Base-by-base conservation (phyloP, 2,329 filamentous ascomycete genomes). In the Aspergillus novofumigatus region DNA sequence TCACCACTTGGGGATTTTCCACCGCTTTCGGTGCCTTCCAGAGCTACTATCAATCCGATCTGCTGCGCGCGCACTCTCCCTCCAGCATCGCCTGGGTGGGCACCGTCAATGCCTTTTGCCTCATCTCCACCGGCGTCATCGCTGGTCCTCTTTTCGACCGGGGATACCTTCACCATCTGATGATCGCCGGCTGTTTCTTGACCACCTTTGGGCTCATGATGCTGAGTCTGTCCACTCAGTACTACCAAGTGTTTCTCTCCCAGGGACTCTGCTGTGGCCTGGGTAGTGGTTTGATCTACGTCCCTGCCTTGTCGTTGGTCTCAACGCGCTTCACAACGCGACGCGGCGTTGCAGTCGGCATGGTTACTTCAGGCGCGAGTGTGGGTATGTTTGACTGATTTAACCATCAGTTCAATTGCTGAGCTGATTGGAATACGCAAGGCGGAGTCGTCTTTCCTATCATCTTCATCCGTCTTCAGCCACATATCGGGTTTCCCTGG, bases 231-330 rank as follows among this genome's bases (percentile, higher is more conserved):
- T 75, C 72, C 55, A 64, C 59, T 0, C 54, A 71, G 50, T 77
- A 78, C 62, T 80, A 75, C 72, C 77, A 81, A 55, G 59, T 79
- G 1, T 69, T 80, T 35, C 68, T 80, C 6, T 72, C 75, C 0
- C 77, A 80, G 59, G 78, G 74, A 4, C 54, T 80, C n/a, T 73
- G 72, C 54, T 69, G 77, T 38, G 77, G 78, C 2, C 50, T 79
- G 5, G 85, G 83, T 1, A 80, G 80, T 56, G 84, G 84, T 4
- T 81, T 77, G 58, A 69, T 86, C 14, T 87, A 85, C 70, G 81
- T 82, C 56, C 81, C 86, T 0, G 74, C 78, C 54, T 75, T 88
- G 26, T 80, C 85, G 0, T 79, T 85, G 0, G 74, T 87, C 2
- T 80, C 83, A 9, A 84, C 84, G 2, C 87, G 86, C 64, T 87